phyloP scores from a whole-genome alignment of 2,329 filamentous ascomycete genomes.

The Dactylellina leptospora region DNA sequence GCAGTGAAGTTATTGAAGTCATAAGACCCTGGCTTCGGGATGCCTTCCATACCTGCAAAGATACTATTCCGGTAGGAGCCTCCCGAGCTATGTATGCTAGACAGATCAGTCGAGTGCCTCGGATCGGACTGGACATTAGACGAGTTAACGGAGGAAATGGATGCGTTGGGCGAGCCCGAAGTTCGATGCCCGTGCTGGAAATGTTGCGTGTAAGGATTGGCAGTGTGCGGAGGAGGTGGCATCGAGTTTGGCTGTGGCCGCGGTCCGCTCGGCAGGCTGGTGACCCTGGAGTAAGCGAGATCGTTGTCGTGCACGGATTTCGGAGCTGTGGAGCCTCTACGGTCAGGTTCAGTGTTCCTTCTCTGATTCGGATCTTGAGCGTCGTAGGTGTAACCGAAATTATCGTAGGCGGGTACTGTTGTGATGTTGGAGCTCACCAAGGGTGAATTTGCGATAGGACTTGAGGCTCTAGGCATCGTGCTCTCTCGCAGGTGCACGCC shows the following conservation, averaged over 20 bases:
- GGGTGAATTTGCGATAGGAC: conserved; percentile 36
- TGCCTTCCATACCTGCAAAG: conserved; percentile 48
- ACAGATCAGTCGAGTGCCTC: conserved; percentile 70
- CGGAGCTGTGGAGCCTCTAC: conserved; percentile 34
- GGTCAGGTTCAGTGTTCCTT: conserved; percentile 21
- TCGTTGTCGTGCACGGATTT: conserved; percentile 18
- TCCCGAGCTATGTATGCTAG: conserved; percentile 66
- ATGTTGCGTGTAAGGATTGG: conserved; percentile 55
- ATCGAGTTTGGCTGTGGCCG: conserved; percentile 30
- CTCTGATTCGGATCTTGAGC: conserved; percentile 19
- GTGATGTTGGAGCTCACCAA: conserved; percentile 53
- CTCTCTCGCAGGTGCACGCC: conserved; percentile 29
- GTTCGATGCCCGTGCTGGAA: conserved; percentile 64
- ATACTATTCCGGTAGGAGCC: conserved; percentile 52
- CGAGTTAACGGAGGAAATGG: conserved; percentile 60
- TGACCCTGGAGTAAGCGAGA: conserved; percentile 20
- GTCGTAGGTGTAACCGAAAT: conserved; percentile 9
- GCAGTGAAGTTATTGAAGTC: conserved; percentile 30
- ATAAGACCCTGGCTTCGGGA: conserved; percentile 44
- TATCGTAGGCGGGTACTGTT: conserved; percentile 42
- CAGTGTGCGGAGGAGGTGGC: conserved; percentile 6
- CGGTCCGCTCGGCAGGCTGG: conserved; percentile 35
- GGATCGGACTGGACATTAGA: conserved; percentile 63
- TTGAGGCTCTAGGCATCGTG: conserved; percentile 29
- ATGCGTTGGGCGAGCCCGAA: conserved; percentile 63